Evolutionary conservation across 768 basidiomycete species (phyloP).

Genomic region (Macrolepiota albuminosa): DNA sequence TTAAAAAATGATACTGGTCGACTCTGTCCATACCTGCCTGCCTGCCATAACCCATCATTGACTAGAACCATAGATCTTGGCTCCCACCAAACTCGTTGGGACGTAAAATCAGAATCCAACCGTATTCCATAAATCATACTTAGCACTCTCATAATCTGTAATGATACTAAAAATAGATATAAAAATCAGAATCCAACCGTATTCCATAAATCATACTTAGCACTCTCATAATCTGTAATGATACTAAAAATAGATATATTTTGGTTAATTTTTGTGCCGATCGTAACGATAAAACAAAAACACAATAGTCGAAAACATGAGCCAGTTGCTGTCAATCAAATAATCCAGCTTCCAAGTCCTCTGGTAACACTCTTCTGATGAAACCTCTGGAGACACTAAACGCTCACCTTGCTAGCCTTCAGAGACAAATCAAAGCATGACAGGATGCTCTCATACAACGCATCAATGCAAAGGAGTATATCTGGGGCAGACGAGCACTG

Average conservation of each 20-base stretch:
- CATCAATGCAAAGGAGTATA: conserved; percentile 1
- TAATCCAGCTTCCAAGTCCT: background rate
- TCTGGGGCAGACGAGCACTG: conserved; percentile 16
- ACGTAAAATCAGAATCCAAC: background rate
- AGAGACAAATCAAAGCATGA: conserved; percentile 1
- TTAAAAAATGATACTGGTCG: background rate
- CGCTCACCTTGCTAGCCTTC: conserved; percentile 3
- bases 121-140: conserved; percentile 13
- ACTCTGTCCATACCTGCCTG: background rate
- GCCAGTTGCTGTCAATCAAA: no score
- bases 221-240: conserved; percentile 9
- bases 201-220: conserved; percentile 12
- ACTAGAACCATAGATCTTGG: no score
- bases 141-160: conserved; percentile 11
- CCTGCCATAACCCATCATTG: background rate
- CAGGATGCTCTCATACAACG: conserved; percentile 8
- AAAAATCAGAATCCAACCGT: conserved; percentile 1
- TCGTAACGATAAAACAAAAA: no score
- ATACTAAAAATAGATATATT: background rate
- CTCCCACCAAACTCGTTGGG: conserved; percentile 1
- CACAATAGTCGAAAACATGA: no score
- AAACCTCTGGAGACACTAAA: background rate
- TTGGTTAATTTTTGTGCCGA: no score
- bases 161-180: conserved; percentile 1
- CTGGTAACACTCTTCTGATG: background rate